phyloP scores from a whole-genome alignment of 2,329 filamentous ascomycete genomes.

The Ceratocystis smalleyi region DNA sequence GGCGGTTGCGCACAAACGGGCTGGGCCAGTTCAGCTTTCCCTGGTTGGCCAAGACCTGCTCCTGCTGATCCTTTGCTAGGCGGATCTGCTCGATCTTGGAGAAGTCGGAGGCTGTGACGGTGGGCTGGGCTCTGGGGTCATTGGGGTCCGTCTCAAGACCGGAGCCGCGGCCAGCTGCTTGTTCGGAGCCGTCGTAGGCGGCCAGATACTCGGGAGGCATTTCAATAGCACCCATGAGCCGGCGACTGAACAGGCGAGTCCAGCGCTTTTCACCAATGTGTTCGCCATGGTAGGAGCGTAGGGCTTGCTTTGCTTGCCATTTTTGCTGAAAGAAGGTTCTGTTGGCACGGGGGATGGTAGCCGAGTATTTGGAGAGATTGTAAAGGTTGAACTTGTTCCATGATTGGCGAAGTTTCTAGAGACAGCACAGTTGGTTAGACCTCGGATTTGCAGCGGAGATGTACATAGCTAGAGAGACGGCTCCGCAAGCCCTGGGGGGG shows the following conservation, averaged over 20 bases:
- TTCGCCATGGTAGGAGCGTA: slow-evolving; percentile 85
- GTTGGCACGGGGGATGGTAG: slow-evolving; percentile 28
- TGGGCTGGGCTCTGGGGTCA: slow-evolving; percentile 13
- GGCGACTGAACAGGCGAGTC: slow-evolving; percentile 79
- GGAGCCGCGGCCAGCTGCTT: slow-evolving; percentile 69
- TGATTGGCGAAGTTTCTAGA: slow-evolving; percentile 79
- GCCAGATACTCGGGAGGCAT: slow-evolving; percentile 76
- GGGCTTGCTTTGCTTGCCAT: slow-evolving; percentile 75
- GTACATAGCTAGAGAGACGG: background rate
- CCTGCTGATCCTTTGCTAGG: slow-evolving; percentile 14
- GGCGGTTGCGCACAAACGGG: slow-evolving; percentile 7
- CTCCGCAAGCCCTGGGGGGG: background rate
- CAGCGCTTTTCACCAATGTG: slow-evolving; percentile 86
- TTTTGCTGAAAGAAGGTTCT: slow-evolving; percentile 95
- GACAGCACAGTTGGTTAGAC: slow-evolving; percentile 2
- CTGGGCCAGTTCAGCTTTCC: slow-evolving; percentile 11
- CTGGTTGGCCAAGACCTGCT: slow-evolving; percentile 4
- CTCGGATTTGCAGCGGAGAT: background rate
- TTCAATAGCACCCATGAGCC: slow-evolving; percentile 65
- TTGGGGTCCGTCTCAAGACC: slow-evolving; percentile 35
- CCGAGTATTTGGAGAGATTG: slow-evolving; percentile 51
- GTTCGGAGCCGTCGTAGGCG: slow-evolving; percentile 61
- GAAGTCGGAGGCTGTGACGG: slow-evolving; percentile 20
- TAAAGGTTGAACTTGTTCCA: slow-evolving; percentile 98
- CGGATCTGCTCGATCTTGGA: slow-evolving; percentile 18